Evolutionary conservation across 306 rosid genomes (phyloP).

Genomic region (peach (Prunus persica)): Prunus_persica_NCBIv2 NC_034016.1:16769001-16769500

Average conservation of each 20-base stretch:
- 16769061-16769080: slow-evolving; percentile 6
- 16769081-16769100: not conserved
- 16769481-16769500: too few species aligned
- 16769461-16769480: too few species aligned
- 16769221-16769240: slow-evolving; percentile 56
- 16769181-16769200: slow-evolving; percentile 96
- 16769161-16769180: slow-evolving; percentile 69
- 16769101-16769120: slow-evolving; percentile 21
- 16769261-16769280: not conserved
- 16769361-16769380: too few species aligned
- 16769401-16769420: too few species aligned
- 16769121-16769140: slow-evolving; percentile 88
- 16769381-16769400: too few species aligned
- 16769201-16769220: slow-evolving; percentile 93
- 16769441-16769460: too few species aligned
- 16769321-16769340: too few species aligned
- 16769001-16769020: slow-evolving; percentile 96
- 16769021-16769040: slow-evolving; percentile 94
- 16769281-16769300: too few species aligned
- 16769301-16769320: too few species aligned
- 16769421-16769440: too few species aligned
- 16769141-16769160: slow-evolving; percentile 83
- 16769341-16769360: too few species aligned
- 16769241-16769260: slow-evolving; percentile 8
- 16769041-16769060: slow-evolving; percentile 23